phyloP scores from a whole-genome alignment of 164 flowering plant genomes.

The Euptelea pleiosperma region DNA sequence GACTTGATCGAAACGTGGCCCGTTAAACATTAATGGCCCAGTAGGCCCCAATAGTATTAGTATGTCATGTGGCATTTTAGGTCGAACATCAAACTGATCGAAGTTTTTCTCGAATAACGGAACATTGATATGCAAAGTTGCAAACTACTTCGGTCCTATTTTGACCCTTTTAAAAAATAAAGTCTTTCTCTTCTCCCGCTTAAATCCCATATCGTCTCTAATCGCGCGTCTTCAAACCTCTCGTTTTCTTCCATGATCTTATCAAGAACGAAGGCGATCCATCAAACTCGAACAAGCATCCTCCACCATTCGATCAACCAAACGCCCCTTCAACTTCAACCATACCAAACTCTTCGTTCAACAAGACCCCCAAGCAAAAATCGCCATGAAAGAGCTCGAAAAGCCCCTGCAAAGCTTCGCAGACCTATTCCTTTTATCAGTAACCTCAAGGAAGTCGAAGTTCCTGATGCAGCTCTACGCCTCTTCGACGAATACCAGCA shows the following conservation, averaged over 20 bases:
- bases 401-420: slow-evolving; percentile 17
- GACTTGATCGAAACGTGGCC: no score
- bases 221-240: neutral
- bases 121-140: no score
- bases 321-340: slow-evolving; percentile 3
- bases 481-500: slow-evolving; percentile 46
- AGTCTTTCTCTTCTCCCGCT: no score
- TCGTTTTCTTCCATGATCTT: slow-evolving; percentile 22
- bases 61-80: no score
- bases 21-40: no score
- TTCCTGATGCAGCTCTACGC: slow-evolving; percentile 49
- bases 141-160: no score
- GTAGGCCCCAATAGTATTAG: no score
- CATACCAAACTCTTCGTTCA: slow-evolving; percentile 14
- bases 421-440: slow-evolving; percentile 45
- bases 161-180: no score
- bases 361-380: slow-evolving; percentile 15
- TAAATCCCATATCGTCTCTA: no score
- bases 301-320: neutral
- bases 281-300: slow-evolving; percentile 3
- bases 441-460: slow-evolving; percentile 41
- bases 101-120: no score
- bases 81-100: no score
- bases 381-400: slow-evolving; percentile 16
- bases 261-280: slow-evolving; percentile 10